A percentile compares a stretch with the other conserved stretches of the same genome.
Evolutionary conservation across 768 basidiomycete genomes (phyloP).

Genomic region (Pilatotrama ljubarskyi): DNA sequence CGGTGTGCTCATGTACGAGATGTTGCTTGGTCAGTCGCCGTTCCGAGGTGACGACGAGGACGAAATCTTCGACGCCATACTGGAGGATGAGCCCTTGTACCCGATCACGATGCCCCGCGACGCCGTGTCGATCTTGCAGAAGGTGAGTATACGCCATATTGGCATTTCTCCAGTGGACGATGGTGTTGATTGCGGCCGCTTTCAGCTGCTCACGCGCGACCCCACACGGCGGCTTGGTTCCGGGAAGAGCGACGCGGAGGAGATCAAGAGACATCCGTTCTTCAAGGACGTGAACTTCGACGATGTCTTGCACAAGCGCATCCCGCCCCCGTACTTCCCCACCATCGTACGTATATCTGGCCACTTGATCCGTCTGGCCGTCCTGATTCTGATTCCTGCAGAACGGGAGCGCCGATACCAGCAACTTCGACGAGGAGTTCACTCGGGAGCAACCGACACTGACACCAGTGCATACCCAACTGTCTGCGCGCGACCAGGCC

Average conservation of each 20-base stretch:
- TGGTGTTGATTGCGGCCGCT: background rate
- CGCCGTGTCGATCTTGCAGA: constrained; percentile 92
- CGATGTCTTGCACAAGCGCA: constrained; percentile 95
- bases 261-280: constrained; percentile 97
- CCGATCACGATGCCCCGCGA: constrained; percentile 99
- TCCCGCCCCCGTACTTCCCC: constrained; percentile 97
- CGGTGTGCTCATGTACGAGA: constrained; percentile 97
- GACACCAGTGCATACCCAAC: constrained; percentile 94
- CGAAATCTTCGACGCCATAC: constrained; percentile 98
- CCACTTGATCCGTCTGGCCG: background rate
- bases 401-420: constrained; percentile 86
- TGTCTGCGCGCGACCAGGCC: constrained; percentile 86
- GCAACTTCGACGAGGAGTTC: constrained; percentile 97
- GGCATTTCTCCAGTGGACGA: background rate
- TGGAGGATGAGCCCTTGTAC: constrained; percentile 97
- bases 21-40: constrained; percentile 97
- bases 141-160: constrained; percentile 50
- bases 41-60: constrained; percentile 99
- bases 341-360: constrained; percentile 69
- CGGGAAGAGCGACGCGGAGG: constrained; percentile 89
- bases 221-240: constrained; percentile 89
- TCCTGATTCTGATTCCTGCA: constrained; percentile 30
- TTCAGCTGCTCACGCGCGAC: constrained; percentile 88
- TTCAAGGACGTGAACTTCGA: constrained; percentile 98
- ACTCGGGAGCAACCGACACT: constrained; percentile 95